These are phyloP conservation scores for Yarrowia sp. DNA, from an alignment of 805 yeast genomes.

Conservation along the genomic window DNA sequence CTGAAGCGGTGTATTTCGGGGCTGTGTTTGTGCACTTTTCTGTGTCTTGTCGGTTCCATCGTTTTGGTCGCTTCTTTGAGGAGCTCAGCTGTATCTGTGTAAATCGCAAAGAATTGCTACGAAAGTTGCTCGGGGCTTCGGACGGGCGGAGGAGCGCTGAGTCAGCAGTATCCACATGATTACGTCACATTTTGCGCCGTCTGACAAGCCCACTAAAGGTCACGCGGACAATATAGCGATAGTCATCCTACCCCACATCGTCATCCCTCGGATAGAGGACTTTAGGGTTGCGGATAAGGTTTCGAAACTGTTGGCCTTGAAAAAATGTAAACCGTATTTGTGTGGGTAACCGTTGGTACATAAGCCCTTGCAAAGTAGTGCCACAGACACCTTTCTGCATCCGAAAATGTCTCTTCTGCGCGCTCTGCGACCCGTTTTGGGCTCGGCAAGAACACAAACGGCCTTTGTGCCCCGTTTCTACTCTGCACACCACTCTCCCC, in stretches of 20 bases:
- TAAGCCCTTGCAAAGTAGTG: background rate
- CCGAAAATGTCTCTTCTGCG: background rate
- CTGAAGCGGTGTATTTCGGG: too few species aligned
- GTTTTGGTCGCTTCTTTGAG: too few species aligned
- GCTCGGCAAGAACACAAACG: background rate
- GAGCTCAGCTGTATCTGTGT: too few species aligned
- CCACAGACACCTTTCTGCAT: background rate
- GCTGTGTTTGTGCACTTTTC: too few species aligned
- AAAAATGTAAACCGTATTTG: background rate
- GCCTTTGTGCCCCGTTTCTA: background rate
- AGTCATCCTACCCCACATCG: conserved; percentile 24
- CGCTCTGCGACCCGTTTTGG: background rate
- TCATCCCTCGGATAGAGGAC: background rate
- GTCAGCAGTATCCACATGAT: too few species aligned
- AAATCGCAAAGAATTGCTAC: too few species aligned
- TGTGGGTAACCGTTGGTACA: background rate
- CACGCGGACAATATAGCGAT: too few species aligned
- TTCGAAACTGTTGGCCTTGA: conserved; percentile 3
- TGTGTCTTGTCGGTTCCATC: too few species aligned
- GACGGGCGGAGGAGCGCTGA: too few species aligned
- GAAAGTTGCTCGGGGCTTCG: too few species aligned
- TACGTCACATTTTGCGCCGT: too few species aligned
- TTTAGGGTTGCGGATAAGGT: background rate
- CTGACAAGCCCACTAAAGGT: too few species aligned
- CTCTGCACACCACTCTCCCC: conserved; percentile 26